Base-by-base conservation (phyloP, 768 basidiomycete species). In the Lactarius deliciosus region DNA sequence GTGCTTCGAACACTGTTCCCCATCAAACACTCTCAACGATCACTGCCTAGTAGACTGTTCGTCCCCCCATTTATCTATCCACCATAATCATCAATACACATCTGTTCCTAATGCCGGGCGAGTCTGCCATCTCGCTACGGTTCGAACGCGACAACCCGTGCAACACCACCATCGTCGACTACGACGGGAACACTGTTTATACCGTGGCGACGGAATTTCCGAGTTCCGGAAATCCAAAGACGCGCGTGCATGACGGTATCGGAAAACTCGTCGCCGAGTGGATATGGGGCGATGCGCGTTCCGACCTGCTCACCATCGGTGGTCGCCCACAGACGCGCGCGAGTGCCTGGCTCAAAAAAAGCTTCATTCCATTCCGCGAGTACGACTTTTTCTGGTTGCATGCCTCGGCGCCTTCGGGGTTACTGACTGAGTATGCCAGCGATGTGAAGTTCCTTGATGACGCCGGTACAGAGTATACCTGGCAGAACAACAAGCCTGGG, bases 261-360 rank as follows among this genome's bases (percentile, higher is more conserved):
- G 70, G 68, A 18, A 63, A 61, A 38, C 61, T 61, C 43, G 64
- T 70, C 62, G 68, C 70, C 32, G 59, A 69, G 58, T 70, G 70
- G 70, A 65, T 53, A 38, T 70, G 70, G 70, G 64, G 70, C 40
- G 68, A 69, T 28, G 40, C 41, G 20, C 70, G 70, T 32, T 65
- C 70, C 11, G 70, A 70, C 59, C n/a, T 69, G 55, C 70, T 70
- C 64, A 69, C 61, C 53, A 58, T 69, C 15, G 41, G 64, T 59
- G 61, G 28, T 50, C 64, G 18, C 32, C 61, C 60, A 15, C 53
- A 41, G 40, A 11, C 54, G 7, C 45, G 61, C 9, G 68, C 68
- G 22, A 69, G 70, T n/a, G 45, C 64, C 22, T 70, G 70, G 70
- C 68, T 70, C 45, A 65, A 64, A 55, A 70, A 69, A 47, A 69